Evolutionary conservation across 1,284 basidiomycete genomes (phyloP), one percentile per base, ranked within the genome.

Genomic region (Ceratorhiza oryzae-sativae): DNA sequence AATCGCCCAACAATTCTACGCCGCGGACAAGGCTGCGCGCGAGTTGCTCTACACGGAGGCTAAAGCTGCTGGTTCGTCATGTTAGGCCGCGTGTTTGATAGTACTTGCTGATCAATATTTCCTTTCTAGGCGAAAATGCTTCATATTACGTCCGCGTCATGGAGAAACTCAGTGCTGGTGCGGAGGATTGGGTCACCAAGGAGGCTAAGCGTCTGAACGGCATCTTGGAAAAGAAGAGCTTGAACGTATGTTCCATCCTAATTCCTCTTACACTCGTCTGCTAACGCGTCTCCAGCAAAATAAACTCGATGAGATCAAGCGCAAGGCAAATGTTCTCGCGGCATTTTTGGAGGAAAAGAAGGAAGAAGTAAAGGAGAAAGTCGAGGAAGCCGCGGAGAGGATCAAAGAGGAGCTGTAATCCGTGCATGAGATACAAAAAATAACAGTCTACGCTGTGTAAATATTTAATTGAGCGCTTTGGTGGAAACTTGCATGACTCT

Each of bases 291-390:
- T 25, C 74, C 59, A 65, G 79, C 77, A 75, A 90, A 95, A 77
- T 65, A 98, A 98, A 83, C 83, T 96, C 53, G 97, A 99, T 80
- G 95, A 98, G 83, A 89, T 98, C 77, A 93, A 94, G 82, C 87
- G 92, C 80, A 97, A 96, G 84, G 86, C 87, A 63, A 98, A 98
- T 83, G 87, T 97, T 76, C 87, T 97, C 70, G 80, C 83, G 9
- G 87, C 93, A 0, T 97, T 97, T 78, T 82, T 84, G 25, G 82
- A 82, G 63, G 81, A 86, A 76, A 86, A 87, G 79, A 80, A 79
- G 25, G 79, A 77, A 48, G 78, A 82, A 51, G 41, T 58, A 25
- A 73, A 73, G 51, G 75, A 77, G 55, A 74, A 71, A 27, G 72
- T 68, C 27, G 67, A 78, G 60, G 74, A 76, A 56, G 71, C 67